Percentiles rank a stretch among this genome's conserved stretches.
Evolutionary conservation across 1,139 yeast species (phyloP).

Genomic region (Yarrowia galli): DNA sequence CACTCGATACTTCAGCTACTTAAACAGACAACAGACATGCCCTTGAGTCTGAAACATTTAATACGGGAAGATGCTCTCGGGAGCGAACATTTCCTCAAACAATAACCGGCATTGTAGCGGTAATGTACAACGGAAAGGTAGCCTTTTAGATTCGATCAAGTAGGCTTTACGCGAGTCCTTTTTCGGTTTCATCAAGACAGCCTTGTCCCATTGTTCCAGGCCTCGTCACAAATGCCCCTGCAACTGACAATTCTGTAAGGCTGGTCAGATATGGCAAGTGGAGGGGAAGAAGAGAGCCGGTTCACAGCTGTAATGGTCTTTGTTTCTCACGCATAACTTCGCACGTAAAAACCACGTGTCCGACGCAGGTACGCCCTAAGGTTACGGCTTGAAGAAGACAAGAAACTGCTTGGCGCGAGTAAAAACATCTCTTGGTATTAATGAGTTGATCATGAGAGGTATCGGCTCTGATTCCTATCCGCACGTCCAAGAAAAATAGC

Average conservation of each 20-base stretch:
- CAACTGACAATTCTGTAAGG: background rate
- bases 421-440: background rate
- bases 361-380: slow-evolving; percentile 34
- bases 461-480: background rate
- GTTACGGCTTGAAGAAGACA: background rate
- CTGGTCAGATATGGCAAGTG: background rate
- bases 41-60: background rate
- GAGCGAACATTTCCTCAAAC: slow-evolving; percentile 5
- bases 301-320: background rate
- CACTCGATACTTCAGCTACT: too few relatives aligned
- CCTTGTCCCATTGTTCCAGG: background rate
- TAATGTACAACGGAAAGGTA: background rate
- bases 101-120: background rate
- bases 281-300: background rate
- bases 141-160: slow-evolving; percentile 6
- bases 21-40: background rate
- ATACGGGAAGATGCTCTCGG: background rate
- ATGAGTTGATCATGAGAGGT: too few relatives aligned
- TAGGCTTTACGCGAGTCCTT: slow-evolving; percentile 7
- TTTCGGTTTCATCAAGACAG: slow-evolving; percentile 6
- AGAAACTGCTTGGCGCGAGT: background rate
- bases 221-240: background rate
- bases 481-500: background rate
- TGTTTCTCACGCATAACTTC: slow-evolving; percentile 3
- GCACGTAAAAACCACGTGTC: slow-evolving; percentile 28